Base-by-base conservation (phyloP, 2,329 filamentous ascomycete genomes). In the Fusarium udum region DNA sequence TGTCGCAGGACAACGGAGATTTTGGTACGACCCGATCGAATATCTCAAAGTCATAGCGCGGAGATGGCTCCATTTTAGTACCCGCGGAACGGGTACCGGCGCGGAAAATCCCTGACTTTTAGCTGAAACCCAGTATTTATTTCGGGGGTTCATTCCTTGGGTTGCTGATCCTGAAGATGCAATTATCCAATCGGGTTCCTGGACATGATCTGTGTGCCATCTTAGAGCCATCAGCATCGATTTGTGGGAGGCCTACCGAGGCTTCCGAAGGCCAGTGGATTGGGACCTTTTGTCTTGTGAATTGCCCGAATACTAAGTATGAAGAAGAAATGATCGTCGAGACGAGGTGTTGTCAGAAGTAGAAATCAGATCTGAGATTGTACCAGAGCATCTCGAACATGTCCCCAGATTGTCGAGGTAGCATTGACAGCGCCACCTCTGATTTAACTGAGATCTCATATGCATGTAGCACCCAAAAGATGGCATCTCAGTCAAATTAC, bases 51-150 rank as follows among this genome's bases (percentile, higher is more conserved):
- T 37, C 55, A 31, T 60, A 46, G 64, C 55, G 55, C n/a, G 18
- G 36, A 48, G 18, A 24, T 42, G 46, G 55, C 62, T 68, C 36
- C 55, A 67, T 43, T 26, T 53, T 36, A 68, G 40, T 32, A 37
- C 42, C 22, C 12, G 6, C 52, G 52, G 52, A 22, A 42, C 32
- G 42, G 18, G 20, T 32, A 32, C 53, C 34, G 46, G 40, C 34
- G 31, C 34, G 31, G 31, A 31, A 67, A 61, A 39, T 40, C 24
- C 15, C 26, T 26, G 28, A n/a, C n/a, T 18, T 53, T 22, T 37
- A 31, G 28, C 22, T 55, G 34, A n/a, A 26, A 34, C 24, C 22
- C 57, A 31, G 26, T 49, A 22, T 48, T 34, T 28, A 36, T 32
- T 46, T 45, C 53, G 28, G 53, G 13, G 14, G 31, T 26, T 62